Percentiles rank a stretch among this genome's conserved stretches.
Conservation (phyloP, 2,329 filamentous ascomycete genomes). For the Curvularia sp. region DNA sequence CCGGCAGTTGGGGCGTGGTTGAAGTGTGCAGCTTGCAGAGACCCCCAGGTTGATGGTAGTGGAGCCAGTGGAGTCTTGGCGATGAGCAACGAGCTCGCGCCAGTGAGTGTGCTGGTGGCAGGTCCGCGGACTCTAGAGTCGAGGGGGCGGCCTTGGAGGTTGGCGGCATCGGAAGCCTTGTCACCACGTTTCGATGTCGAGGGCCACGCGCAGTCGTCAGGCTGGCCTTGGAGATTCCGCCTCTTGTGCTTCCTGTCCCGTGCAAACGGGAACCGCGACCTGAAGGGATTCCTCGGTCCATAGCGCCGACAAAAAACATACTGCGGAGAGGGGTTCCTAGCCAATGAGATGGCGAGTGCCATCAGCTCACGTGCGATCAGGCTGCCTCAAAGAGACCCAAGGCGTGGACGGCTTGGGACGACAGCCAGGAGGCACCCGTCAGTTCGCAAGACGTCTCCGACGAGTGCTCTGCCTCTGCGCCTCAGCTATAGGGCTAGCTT, state of each 20-base stretch:
- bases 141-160: neutral
- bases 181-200: slow-evolving; percentile 10
- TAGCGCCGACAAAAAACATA: slow-evolving; percentile 17
- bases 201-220: neutral
- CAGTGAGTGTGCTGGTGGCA: slow-evolving; percentile 4
- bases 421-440: slow-evolving; percentile 1
- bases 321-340: slow-evolving; percentile 14
- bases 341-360: slow-evolving; percentile 15
- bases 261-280: slow-evolving; percentile 12
- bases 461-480: neutral
- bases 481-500: slow-evolving; percentile 10
- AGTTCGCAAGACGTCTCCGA: neutral
- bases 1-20: slow-evolving; percentile 1
- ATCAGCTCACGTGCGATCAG: slow-evolving; percentile 19
- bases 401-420: neutral
- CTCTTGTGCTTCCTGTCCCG: slow-evolving; percentile 3
- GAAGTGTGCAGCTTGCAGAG: slow-evolving; percentile 5
- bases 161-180: slow-evolving; percentile 4
- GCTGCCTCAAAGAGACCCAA: neutral
- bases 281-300: slow-evolving; percentile 17
- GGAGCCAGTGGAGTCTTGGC: slow-evolving; percentile 16
- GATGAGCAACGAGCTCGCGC: slow-evolving; percentile 9
- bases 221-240: neutral
- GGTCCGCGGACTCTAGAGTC: neutral
- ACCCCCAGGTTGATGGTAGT: slow-evolving; percentile 5